Evolutionary conservation across 208 protist species (phyloP), one percentile per base, ranked within the genome.

Genomic region (Crithidia sp.): DNA sequence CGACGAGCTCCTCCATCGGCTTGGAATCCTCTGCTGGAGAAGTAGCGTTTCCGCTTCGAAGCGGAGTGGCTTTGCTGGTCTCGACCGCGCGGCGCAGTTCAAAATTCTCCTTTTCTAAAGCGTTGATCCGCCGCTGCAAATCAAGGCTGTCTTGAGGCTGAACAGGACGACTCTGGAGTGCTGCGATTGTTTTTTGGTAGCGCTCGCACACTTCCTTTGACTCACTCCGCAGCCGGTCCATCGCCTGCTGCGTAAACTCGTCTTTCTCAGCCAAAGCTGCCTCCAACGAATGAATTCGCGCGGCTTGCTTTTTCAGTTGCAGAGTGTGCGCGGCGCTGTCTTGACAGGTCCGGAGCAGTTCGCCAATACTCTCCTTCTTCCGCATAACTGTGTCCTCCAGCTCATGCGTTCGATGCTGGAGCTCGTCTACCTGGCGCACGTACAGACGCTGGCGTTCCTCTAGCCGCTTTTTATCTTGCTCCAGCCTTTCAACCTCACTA

Each of bases 191-290:
- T 45, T 84, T 79, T 55, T 95, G 77, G 67, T 96, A 95, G 36
- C 90, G 77, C 17, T 75, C 53, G 16, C 79, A 75, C 17, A 94
- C 67, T 50, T 83, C 82, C n/a, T 86, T 80, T 7, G 83, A 86
- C 36, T 94, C 88, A 6, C 77, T 60, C 3, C 89, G 74, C 7
- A 96, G 65, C 5, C 79, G 75, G 17, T 80, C 79, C 37, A 96
- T 69, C 19, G 83, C 87, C 3, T 56, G 64, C 63, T 85, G 80
- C 10, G 83, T 81, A 44, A 78, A 89, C n/a, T 87, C 77, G 49
- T 94, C 92, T 50, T 93, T 90, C n/a, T 90, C 85, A 0, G 54
- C 41, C 16, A 95, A 65, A 0, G 88, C 88, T 55, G 85, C 71
- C 55, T 91, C 86, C 28, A 95, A 59, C 17, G 86, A 66, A 19